Evolutionary conservation across 495 filamentous ascomycete genomes (phyloP).

Genomic region (Daldinia bambusicola): DNA sequence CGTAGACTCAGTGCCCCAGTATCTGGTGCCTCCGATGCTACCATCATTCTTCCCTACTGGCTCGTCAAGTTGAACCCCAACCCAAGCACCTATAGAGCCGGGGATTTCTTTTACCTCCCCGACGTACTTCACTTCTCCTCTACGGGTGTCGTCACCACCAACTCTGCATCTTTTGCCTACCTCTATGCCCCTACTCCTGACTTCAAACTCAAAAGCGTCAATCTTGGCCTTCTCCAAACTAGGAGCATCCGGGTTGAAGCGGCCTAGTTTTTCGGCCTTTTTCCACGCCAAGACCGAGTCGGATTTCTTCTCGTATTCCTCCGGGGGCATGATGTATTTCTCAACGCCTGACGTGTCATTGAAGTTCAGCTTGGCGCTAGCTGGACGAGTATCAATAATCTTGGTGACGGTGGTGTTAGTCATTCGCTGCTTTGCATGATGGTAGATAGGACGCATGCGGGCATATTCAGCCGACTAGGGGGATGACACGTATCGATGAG

Average conservation of each 20-base stretch:
- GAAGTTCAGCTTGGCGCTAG: conserved; percentile 75
- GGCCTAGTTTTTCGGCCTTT: conserved; percentile 86
- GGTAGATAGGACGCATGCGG: conserved; percentile 14
- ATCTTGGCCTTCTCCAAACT: conserved; percentile 75
- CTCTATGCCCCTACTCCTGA: conserved; percentile 72
- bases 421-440: conserved; percentile 17
- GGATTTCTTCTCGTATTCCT: conserved; percentile 82
- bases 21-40: conserved; percentile 76
- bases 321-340: conserved; percentile 84
- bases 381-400: conserved; percentile 83
- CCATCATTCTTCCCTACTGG: conserved; percentile 92
- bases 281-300: conserved; percentile 96
- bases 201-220: conserved; percentile 69
- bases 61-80: conserved; percentile 86
- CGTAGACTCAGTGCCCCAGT: conserved; percentile 72
- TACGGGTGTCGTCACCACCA: conserved; percentile 71
- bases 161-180: conserved; percentile 73
- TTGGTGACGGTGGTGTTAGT: conserved; percentile 51
- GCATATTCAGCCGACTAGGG: conserved; percentile 12
- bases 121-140: conserved; percentile 85
- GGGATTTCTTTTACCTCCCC: conserved; percentile 86
- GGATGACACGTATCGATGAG: conserved; percentile 33
- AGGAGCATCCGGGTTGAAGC: conserved; percentile 89
- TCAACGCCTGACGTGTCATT: conserved; percentile 80
- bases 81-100: conserved; percentile 75